Conservation (phyloP, 2,329 filamentous ascomycete genomes). For the Ascocoryne sarcoides region DNA sequence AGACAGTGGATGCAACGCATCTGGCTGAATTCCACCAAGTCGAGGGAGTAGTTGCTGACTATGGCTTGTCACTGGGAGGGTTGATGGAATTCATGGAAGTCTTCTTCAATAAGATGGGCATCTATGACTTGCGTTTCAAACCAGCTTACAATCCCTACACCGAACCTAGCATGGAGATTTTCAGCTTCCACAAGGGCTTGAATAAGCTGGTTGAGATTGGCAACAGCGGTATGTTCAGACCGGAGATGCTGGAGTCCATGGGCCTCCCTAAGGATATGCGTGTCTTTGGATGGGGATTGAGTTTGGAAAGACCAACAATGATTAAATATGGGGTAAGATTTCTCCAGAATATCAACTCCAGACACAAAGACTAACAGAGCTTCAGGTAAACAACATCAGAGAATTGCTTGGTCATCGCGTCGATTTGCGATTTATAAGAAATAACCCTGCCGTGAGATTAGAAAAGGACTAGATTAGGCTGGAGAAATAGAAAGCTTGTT, state of each 20-base stretch:
- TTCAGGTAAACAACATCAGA: conserved; percentile 46
- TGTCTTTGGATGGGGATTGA: conserved; percentile 90
- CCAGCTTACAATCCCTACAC: conserved; percentile 95
- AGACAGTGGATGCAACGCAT: conserved; percentile 94
- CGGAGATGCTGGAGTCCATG: conserved; percentile 95
- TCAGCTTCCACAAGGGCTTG: conserved; percentile 84
- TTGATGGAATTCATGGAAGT: conserved; percentile 90
- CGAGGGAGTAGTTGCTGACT: conserved; percentile 97
- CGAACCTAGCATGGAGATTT: conserved; percentile 97
- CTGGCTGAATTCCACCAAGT: conserved; percentile 98
- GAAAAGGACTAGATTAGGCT: conserved; percentile 25
- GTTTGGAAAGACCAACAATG: conserved; percentile 92
- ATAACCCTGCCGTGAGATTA: conserved; percentile 81
- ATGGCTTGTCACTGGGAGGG: conserved; percentile 82
- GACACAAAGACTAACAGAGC: conserved; percentile 8
- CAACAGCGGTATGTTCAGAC: conserved; percentile 97
- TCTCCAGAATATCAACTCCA: background rate
- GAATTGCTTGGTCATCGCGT: conserved; percentile 78
- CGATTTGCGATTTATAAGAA: conserved; percentile 85
- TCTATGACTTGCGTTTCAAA: conserved; percentile 83
- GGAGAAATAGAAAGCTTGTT: background rate
- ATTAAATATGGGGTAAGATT: conserved; percentile 28
- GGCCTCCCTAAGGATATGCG: conserved; percentile 84
- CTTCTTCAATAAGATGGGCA: conserved; percentile 96
- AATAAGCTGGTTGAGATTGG: conserved; percentile 94